Evolutionary conservation across 2,329 filamentous ascomycete genomes (phyloP).

Genomic region (Nothomitra cinnamomea): DNA sequence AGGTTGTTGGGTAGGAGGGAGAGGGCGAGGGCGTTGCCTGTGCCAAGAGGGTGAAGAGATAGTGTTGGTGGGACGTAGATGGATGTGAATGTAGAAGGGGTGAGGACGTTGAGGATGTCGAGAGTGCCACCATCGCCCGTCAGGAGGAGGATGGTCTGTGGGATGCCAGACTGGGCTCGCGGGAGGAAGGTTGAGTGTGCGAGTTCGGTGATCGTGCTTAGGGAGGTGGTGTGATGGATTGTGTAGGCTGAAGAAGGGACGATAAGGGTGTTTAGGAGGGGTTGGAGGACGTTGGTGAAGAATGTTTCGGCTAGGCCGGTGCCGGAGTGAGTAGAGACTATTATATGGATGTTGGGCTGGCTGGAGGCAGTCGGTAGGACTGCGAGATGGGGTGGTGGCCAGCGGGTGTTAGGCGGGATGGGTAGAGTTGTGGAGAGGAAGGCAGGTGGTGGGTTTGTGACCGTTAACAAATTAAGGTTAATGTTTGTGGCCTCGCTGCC

Average conservation of each 20-base stretch:
- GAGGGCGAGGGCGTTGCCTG: slow-evolving; percentile 31
- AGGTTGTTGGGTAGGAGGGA: slow-evolving; percentile 21
- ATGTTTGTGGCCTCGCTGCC: too few species aligned
- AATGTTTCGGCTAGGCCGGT: slow-evolving; percentile 37
- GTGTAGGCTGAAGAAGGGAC: slow-evolving; percentile 26
- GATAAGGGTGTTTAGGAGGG: slow-evolving; percentile 33
- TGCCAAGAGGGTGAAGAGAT: slow-evolving; percentile 24
- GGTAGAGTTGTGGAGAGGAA: not conserved
- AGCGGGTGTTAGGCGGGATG: not conserved
- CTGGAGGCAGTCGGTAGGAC: not conserved
- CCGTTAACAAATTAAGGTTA: not conserved
- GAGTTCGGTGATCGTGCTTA: slow-evolving; percentile 47
- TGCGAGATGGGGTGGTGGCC: not conserved
- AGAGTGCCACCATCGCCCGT: slow-evolving; percentile 79
- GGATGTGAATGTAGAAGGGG: slow-evolving; percentile 10
- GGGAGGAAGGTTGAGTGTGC: slow-evolving; percentile 32
- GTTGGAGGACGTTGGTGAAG: slow-evolving; percentile 37
- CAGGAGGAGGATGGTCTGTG: slow-evolving; percentile 55
- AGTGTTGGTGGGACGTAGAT: slow-evolving; percentile 36
- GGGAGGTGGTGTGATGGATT: slow-evolving; percentile 45
- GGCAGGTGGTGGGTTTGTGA: not conserved
- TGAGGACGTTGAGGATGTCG: slow-evolving; percentile 59
- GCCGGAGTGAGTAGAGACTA: slow-evolving; percentile 53
- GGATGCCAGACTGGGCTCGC: slow-evolving; percentile 27
- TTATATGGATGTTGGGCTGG: slow-evolving; percentile 30